phyloP scores from a whole-genome alignment of 495 filamentous ascomycete species.

The Entonaema liquescens region DNA sequence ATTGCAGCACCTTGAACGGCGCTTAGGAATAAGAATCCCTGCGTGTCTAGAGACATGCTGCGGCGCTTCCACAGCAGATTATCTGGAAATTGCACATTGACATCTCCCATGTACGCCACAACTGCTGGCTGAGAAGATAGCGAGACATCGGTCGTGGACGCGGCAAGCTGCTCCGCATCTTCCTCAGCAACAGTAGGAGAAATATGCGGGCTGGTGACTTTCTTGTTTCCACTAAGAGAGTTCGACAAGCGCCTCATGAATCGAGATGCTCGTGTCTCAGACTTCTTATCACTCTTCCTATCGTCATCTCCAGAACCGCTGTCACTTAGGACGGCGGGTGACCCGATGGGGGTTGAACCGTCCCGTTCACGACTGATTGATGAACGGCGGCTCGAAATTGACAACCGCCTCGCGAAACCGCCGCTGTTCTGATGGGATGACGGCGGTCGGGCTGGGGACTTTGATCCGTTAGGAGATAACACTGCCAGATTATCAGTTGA shows the following conservation, averaged over 20 bases:
- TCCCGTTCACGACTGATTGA: slow-evolving; percentile 48
- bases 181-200: slow-evolving; percentile 72
- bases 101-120: slow-evolving; percentile 77
- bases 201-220: slow-evolving; percentile 61
- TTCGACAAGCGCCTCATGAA: slow-evolving; percentile 84
- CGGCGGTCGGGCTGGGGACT: slow-evolving; percentile 56
- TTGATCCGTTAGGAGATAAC: slow-evolving; percentile 43
- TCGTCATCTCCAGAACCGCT: slow-evolving; percentile 45
- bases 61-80: slow-evolving; percentile 92
- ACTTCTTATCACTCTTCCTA: slow-evolving; percentile 65
- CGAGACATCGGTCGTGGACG: slow-evolving; percentile 45
- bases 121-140: slow-evolving; percentile 53
- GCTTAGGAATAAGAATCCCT: slow-evolving; percentile 78
- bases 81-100: slow-evolving; percentile 94
- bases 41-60: slow-evolving; percentile 77
- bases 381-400: slow-evolving; percentile 57
- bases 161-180: slow-evolving; percentile 57
- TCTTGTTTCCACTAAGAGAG: slow-evolving; percentile 65
- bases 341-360: slow-evolving; percentile 31
- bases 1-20: slow-evolving; percentile 56
- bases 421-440: slow-evolving; percentile 48
- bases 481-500: slow-evolving; percentile 52
- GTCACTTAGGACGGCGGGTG: slow-evolving; percentile 47
- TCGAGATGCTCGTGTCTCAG: slow-evolving; percentile 70
- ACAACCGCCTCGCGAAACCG: slow-evolving; percentile 51